phyloP scores from a whole-genome alignment of 768 basidiomycete species.

The Mycena rosella region DNA sequence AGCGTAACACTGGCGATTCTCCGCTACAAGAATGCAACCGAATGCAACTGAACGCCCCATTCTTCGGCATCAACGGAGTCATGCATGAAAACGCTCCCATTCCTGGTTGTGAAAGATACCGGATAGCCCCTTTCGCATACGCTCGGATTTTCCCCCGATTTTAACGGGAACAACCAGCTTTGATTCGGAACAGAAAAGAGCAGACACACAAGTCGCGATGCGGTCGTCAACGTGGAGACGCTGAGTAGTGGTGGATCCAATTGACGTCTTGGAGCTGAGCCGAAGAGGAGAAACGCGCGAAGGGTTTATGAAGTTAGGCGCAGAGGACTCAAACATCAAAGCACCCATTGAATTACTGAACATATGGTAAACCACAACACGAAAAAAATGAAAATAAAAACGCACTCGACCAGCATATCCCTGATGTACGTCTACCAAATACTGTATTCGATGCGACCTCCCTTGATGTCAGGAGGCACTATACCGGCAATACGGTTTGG shows the following conservation, averaged over 20 bases:
- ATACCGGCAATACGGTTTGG: not conserved
- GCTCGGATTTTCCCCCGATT: not conserved
- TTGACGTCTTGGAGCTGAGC: not conserved
- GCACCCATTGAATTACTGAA: not conserved
- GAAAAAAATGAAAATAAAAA: not conserved
- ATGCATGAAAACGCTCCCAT: slow-evolving; percentile 20
- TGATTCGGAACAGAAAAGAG: slow-evolving; percentile 2
- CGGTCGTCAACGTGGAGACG: not conserved
- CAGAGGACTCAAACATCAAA: not conserved
- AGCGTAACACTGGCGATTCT: no score
- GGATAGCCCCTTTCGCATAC: slow-evolving; percentile 7
- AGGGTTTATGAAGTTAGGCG: not conserved
- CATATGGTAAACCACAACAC: not conserved
- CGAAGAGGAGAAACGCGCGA: not conserved
- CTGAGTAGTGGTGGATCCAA: not conserved
- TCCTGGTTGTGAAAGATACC: slow-evolving; percentile 27
- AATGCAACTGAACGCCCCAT: slow-evolving; percentile 34
- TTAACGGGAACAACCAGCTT: not conserved
- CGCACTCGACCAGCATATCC: not conserved
- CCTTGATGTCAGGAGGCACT: not conserved
- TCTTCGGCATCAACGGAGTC: slow-evolving; percentile 38
- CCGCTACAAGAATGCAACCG: no score
- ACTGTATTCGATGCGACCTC: slow-evolving; percentile 1
- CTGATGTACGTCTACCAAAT: not conserved
- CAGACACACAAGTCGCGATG: not conserved